Evolutionary conservation across 345 rosid species (phyloP).

Genomic region (Moricandia arvensis): DNA sequence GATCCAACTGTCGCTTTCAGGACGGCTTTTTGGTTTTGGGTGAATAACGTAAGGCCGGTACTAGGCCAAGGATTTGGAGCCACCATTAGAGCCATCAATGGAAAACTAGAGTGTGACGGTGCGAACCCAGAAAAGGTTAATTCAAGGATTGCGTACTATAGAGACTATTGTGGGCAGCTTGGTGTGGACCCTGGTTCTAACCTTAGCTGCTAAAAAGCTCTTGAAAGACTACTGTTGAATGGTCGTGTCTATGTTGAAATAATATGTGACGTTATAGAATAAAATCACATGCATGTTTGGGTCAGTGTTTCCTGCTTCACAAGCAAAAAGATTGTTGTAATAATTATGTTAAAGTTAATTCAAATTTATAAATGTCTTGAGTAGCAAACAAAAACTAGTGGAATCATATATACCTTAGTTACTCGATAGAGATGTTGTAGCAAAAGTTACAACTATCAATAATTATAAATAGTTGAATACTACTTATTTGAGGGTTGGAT

Average conservation of each 20-base stretch:
- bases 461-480: too few relatives aligned
- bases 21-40: background rate
- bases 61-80: background rate
- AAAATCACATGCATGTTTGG: background rate
- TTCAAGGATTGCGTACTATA: background rate
- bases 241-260: background rate
- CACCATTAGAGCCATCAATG: background rate
- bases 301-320: too few relatives aligned
- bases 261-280: background rate
- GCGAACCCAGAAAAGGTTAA: background rate
- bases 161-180: background rate
- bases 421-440: too few relatives aligned
- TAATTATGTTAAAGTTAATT: background rate
- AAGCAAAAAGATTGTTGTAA: too few relatives aligned
- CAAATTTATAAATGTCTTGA: background rate
- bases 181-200: background rate
- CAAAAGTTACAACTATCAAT: background rate
- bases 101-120: background rate
- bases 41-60: background rate
- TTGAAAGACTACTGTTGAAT: background rate
- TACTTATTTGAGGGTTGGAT: too few relatives aligned
- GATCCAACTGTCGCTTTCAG: background rate
- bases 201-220: background rate
- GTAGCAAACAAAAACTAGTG: too few relatives aligned
- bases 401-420: too few relatives aligned